Base-by-base conservation (phyloP, 176 grass and related monocot species). In the Musa schizocarpa region DNA sequence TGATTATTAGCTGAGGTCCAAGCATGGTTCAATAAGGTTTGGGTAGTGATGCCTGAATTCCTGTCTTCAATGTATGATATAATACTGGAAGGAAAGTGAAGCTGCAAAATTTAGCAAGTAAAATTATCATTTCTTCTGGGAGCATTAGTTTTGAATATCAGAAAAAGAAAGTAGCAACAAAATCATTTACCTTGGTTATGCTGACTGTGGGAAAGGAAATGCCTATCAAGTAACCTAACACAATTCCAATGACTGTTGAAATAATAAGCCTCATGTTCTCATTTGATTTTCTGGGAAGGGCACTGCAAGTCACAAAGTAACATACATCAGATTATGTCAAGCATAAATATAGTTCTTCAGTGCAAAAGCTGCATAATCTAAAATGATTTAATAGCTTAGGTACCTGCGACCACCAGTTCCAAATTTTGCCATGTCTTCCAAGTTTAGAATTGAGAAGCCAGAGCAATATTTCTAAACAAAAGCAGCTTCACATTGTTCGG, bases 31-130 rank as follows among this genome's bases (percentile, higher is more conserved):
- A 96, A 63, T 71, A 92, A 82, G 78, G 89, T 92, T 67, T 96
- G 92, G 11, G 89, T 96, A 82, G 87, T 96, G 68, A 96, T 87
- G 78, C 92, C 92, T 77, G 89, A 92, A 78, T 96, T 86, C 72
- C 76, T 90, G 76, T 96, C 87, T 86, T 92, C 89, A 76, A 86
- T 88, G 34, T 90, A 96, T 21, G 93, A 90, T 76, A 96, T 87
- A 55, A 90, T 92, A 79, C 83, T 92, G 25, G 89, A 96, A 82
- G 93, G 87, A 65, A 92, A 86, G 21, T 88, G 88, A 85, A 86
- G 81, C 90, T 97, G 81, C 14, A 7, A 72, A 63, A 26, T 24
- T 50, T 50, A 69, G 43, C 14, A 9, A 13, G 53, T 58, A 64
- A 65, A 69, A 57, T 63, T 50, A 11, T 11, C 73, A 71, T 74